These are phyloP conservation scores for Gracilaria domingensis DNA, from an alignment of 23 red algal species.

Conservation along the genomic window DNA sequence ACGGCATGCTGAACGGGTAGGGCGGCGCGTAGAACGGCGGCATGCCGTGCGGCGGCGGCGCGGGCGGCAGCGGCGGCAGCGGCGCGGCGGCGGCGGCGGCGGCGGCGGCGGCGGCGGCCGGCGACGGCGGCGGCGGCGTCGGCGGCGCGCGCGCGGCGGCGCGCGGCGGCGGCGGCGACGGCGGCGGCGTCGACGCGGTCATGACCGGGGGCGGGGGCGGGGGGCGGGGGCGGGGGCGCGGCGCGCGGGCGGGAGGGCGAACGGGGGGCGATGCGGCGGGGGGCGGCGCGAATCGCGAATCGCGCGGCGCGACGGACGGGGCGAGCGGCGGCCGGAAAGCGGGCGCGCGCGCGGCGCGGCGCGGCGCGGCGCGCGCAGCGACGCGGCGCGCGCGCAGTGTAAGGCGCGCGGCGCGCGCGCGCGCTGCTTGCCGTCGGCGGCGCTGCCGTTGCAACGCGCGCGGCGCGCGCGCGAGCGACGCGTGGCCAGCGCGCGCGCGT, in stretches of 20 bases:
- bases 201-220: background rate
- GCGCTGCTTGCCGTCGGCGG: background rate
- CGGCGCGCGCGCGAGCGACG: no score
- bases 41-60: background rate
- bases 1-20: slow-evolving; percentile 36
- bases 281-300: no score
- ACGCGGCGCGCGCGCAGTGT: background rate
- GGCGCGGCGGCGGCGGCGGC: background rate
- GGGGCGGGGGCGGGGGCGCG: background rate
- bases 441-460: background rate
- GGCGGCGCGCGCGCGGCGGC: background rate
- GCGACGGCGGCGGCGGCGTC: background rate
- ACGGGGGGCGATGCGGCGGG: background rate
- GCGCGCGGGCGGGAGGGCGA: background rate
- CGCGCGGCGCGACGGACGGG: background rate
- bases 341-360: background rate
- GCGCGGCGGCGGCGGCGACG: background rate
- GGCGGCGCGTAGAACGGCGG: slow-evolving; percentile 39
- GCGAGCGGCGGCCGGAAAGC: background rate
- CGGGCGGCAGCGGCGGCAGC: background rate
- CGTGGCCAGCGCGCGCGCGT: background rate
- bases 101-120: slow-evolving; percentile 4
- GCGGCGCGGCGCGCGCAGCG: background rate
- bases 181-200: slow-evolving; percentile 20
- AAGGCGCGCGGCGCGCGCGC: background rate